Conservation (phyloP, 1,284 basidiomycete genomes). For the Sutorius eximius region DNA sequence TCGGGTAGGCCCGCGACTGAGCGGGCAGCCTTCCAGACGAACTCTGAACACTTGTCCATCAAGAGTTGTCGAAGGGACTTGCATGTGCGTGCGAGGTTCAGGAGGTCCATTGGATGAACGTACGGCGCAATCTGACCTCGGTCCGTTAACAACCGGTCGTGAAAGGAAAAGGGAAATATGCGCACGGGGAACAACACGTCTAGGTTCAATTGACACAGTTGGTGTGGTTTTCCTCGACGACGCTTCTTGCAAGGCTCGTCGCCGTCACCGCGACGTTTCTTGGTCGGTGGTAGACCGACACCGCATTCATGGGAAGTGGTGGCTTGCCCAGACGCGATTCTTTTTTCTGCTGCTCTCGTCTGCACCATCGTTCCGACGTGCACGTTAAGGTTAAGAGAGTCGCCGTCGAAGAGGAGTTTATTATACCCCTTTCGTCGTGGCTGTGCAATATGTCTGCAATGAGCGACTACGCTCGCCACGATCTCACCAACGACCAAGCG, state of each 20-base stretch:
- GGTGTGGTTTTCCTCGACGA: neutral
- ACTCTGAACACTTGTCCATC: conserved; percentile 18
- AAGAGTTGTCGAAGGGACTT: conserved; percentile 21
- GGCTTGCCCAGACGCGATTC: neutral
- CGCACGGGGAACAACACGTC: conserved; percentile 12
- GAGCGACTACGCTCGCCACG: no score
- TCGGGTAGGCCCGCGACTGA: conserved; percentile 10
- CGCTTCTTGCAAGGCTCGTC: neutral
- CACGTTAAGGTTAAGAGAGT: no score
- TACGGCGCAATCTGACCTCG: conserved; percentile 1
- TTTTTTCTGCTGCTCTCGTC: conserved; percentile 1
- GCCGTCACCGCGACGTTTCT: neutral
- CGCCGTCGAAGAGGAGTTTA: neutral
- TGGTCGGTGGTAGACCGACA: neutral
- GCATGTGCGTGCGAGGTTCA: conserved; percentile 26
- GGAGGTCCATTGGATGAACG: conserved; percentile 19
- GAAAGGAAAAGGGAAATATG: neutral
- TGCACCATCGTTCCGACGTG: neutral
- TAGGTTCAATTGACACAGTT: conserved; percentile 11
- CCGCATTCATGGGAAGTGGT: neutral
- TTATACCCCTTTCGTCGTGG: neutral
- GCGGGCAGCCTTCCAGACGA: conserved; percentile 21
- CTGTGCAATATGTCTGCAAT: neutral
- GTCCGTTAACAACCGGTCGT: neutral
- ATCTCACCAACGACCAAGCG: neutral